Evolutionary conservation across 257 asterid genomes (phyloP).

Genomic region (Solanum habrochaites): DNA sequence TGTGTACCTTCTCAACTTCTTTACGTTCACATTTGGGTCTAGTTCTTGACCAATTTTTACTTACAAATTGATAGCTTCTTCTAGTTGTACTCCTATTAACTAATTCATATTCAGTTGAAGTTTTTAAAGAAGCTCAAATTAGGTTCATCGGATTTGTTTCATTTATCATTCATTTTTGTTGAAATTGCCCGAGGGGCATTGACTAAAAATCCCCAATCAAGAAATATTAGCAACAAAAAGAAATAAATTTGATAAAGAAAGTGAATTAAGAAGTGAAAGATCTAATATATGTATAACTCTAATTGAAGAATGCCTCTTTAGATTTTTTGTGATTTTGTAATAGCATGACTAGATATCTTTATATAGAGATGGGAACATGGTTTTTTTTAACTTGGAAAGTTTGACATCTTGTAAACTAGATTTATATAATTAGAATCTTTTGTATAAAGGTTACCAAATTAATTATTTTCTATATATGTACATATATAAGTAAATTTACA

Average conservation of each 20-base stretch:
- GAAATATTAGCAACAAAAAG: neutral
- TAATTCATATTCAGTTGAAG: no score
- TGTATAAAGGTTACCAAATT: no score
- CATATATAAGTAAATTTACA: no score
- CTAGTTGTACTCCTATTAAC: neutral
- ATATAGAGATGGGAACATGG: no score
- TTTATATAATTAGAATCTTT: no score
- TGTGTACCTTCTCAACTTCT: slow-evolving; percentile 36
- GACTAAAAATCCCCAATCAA: neutral
- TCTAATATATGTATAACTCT: neutral
- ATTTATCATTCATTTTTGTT: neutral
- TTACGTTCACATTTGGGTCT: slow-evolving; percentile 2
- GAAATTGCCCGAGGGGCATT: neutral
- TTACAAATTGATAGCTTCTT: neutral
- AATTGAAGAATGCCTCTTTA: neutral
- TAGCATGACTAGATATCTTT: neutral
- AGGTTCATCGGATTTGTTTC: neutral
- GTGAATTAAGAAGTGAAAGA: neutral
- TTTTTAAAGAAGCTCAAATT: no score
- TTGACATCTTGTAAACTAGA: no score
- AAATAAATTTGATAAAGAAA: neutral
- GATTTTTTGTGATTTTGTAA: neutral
- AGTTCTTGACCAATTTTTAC: neutral
- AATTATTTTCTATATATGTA: no score
- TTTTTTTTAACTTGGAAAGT: no score